Percentiles rank a stretch among this genome's conserved stretches.
These are phyloP conservation scores for Lepidium aucheri DNA, from an alignment of 345 rosid species.

Conservation along the genomic window DNA sequence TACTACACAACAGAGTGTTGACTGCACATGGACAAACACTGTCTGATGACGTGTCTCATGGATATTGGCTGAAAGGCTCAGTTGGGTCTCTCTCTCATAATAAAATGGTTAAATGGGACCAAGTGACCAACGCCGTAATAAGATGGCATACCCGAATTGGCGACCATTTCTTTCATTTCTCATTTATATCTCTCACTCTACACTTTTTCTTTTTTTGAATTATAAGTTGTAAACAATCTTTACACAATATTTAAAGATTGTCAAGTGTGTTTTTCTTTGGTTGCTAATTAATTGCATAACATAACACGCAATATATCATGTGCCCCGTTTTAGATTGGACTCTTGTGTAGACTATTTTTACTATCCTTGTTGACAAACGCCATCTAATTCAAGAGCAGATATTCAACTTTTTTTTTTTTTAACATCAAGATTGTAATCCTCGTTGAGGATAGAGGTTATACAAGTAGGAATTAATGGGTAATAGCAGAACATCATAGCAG, in stretches of 20 bases:
- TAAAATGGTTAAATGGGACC: constrained; percentile 4
- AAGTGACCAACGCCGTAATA: constrained; percentile 21
- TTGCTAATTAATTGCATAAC: not conserved
- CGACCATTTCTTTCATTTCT: not conserved
- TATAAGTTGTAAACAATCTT: not conserved
- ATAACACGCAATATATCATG: constrained; percentile 17
- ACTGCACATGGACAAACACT: constrained; percentile 3
- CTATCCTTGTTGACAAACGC: too few species aligned
- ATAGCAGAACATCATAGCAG: too few species aligned
- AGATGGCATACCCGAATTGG: constrained; percentile 14
- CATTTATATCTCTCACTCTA: not conserved
- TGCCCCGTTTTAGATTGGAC: not conserved
- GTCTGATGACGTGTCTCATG: constrained; percentile 1
- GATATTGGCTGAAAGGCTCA: not conserved
- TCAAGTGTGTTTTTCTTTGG: not conserved
- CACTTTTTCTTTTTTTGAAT: not conserved
- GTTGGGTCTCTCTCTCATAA: not conserved
- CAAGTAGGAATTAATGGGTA: too few species aligned
- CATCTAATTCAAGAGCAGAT: too few species aligned
- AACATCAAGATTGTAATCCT: too few species aligned
- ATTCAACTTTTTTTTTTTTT: too few species aligned
- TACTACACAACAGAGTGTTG: not conserved
- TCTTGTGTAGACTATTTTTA: too few species aligned
- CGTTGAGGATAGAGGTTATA: too few species aligned
- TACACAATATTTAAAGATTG: not conserved